Conservation (phyloP, 192 early-diverging fungal species). For the Funneliformis mosseae region DNA sequence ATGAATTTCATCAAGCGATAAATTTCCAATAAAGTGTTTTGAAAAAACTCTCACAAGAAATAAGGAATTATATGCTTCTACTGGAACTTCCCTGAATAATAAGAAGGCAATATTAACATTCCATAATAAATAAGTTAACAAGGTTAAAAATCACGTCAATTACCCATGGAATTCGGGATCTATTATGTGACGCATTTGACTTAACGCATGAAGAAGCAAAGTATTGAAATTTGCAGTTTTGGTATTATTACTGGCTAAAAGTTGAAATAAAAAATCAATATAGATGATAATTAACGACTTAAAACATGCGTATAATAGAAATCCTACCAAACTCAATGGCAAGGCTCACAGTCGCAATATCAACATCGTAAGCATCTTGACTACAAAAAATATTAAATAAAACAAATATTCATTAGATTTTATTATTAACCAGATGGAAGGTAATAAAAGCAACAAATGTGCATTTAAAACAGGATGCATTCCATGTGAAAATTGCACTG, state of each 20-base stretch:
- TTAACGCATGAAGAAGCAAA: slow-evolving; percentile 61
- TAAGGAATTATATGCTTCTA: slow-evolving; percentile 66
- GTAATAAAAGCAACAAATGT: not conserved
- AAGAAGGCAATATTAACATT: not conserved
- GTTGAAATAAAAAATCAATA: not conserved
- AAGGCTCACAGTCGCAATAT: slow-evolving; percentile 64
- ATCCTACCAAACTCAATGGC: slow-evolving; percentile 64
- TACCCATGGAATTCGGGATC: slow-evolving; percentile 48
- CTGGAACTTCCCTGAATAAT: slow-evolving; percentile 57
- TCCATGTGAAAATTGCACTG: not conserved
- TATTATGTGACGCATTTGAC: slow-evolving; percentile 58
- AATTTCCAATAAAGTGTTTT: slow-evolving; percentile 68
- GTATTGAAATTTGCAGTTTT: slow-evolving; percentile 69
- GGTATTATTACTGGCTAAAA: slow-evolving; percentile 63
- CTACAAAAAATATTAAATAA: slow-evolving; percentile 41
- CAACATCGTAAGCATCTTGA: slow-evolving; percentile 73
- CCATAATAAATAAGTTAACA: slow-evolving; percentile 36
- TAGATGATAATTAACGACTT: not conserved
- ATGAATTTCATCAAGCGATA: slow-evolving; percentile 53
- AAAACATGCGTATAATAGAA: slow-evolving; percentile 1
- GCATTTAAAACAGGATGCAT: not conserved
- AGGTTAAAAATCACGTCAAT: slow-evolving; percentile 9
- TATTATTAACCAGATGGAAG: not conserved
- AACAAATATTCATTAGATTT: not conserved
- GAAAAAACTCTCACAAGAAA: slow-evolving; percentile 64